phyloP scores from a whole-genome alignment of 768 basidiomycete species.

The Termitomyces bulborhizus region DNA sequence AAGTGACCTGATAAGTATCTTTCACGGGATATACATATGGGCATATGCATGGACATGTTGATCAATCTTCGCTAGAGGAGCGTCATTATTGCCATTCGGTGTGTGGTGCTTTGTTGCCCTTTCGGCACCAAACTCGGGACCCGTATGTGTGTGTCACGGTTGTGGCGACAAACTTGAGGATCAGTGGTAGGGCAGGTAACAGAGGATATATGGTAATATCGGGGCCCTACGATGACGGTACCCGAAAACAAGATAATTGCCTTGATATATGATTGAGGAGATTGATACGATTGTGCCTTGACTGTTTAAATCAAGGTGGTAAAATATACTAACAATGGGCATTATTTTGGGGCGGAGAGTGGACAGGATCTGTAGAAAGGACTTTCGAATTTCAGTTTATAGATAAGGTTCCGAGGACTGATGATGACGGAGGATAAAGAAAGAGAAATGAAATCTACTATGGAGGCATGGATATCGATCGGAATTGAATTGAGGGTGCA shows the following conservation, averaged over 20 bases:
- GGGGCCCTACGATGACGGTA: neutral
- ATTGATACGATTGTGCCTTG: neutral
- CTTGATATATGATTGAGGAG: neutral
- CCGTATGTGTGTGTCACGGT: neutral
- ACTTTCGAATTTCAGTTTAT: neutral
- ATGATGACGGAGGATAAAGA: neutral
- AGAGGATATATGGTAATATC: neutral
- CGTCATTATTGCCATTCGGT: constrained; percentile 12
- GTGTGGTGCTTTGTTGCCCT: neutral
- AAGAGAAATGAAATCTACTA: neutral
- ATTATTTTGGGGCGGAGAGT: neutral
- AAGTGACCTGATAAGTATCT: neutral
- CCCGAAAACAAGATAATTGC: neutral
- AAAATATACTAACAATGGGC: too few species aligned
- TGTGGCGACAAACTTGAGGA: neutral
- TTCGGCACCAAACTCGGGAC: neutral
- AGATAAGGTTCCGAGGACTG: neutral
- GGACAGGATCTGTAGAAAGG: neutral
- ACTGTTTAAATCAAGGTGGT: neutral
- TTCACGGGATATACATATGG: neutral
- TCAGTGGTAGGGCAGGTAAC: neutral
- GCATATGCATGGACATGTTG: neutral
- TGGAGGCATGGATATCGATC: constrained; percentile 3
- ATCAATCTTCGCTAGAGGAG: constrained; percentile 1
- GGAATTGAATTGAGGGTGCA: constrained; percentile 6